Conservation (phyloP, 2,329 filamentous ascomycete genomes). For the Ceratocystis colombiana region DNA sequence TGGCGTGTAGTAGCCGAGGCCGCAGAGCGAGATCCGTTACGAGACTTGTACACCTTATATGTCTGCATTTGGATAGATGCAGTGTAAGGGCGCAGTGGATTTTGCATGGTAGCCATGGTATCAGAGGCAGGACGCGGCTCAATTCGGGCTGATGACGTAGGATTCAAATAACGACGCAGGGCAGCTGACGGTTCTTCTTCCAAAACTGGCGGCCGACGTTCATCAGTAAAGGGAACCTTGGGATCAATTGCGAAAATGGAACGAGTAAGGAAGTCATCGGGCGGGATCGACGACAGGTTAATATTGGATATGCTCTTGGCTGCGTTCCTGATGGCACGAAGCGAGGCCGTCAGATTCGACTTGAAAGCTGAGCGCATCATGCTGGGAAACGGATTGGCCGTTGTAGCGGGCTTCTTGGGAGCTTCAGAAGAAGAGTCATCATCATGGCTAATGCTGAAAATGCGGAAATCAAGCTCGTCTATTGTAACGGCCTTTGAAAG, state of each 20-base stretch:
- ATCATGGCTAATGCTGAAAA: constrained; percentile 27
- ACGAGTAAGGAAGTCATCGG: constrained; percentile 56
- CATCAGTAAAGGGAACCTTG: constrained; percentile 56
- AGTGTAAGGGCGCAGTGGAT: constrained; percentile 40
- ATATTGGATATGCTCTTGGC: constrained; percentile 54
- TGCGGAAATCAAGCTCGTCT: constrained; percentile 38
- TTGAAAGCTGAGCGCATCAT: constrained; percentile 44
- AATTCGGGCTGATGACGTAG: constrained; percentile 34
- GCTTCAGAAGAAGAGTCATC: constrained; percentile 11
- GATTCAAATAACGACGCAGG: constrained; percentile 57
- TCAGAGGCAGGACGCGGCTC: constrained; percentile 27
- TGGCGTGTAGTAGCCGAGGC: constrained; percentile 31
- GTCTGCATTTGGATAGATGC: constrained; percentile 65
- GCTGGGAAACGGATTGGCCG: constrained; percentile 20
- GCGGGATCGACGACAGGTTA: constrained; percentile 53
- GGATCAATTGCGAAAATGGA: constrained; percentile 59
- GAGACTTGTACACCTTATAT: constrained; percentile 50
- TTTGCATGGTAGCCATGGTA: constrained; percentile 28
- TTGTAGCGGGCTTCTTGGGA: not conserved
- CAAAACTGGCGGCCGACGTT: constrained; percentile 52
- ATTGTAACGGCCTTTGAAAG: constrained; percentile 40
- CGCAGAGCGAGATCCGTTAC: constrained; percentile 31
- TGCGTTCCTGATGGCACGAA: constrained; percentile 53
- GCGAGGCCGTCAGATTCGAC: constrained; percentile 57
- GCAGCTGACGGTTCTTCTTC: constrained; percentile 57